Conservation (phyloP, 148 eudicot species). For the Agrostemma githago region DNA sequence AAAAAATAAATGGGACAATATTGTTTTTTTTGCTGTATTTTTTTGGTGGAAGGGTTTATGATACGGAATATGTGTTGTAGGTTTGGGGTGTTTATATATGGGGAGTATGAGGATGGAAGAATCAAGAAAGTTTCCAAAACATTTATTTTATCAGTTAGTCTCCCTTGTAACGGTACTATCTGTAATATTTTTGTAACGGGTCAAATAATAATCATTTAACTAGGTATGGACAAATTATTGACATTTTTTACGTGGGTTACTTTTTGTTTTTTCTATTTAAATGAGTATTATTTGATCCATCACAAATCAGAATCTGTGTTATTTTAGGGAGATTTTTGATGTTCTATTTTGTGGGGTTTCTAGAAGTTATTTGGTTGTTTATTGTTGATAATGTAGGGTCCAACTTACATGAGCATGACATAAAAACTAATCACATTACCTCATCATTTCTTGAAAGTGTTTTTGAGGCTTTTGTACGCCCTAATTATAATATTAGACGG, state of each 20-base stretch:
- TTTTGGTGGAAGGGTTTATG: not conserved
- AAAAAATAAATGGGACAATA: not conserved
- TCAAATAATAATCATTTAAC: too few relatives aligned
- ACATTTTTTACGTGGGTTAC: too few relatives aligned
- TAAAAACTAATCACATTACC: not conserved
- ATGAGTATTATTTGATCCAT: too few relatives aligned
- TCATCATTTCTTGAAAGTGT: too few relatives aligned
- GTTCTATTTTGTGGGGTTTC: constrained; percentile 17
- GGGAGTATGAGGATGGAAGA: not conserved
- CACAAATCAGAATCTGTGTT: too few relatives aligned
- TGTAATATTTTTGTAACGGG: too few relatives aligned
- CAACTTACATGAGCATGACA: constrained; percentile 13
- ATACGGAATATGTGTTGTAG: not conserved
- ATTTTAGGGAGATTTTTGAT: not conserved
- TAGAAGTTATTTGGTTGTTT: constrained; percentile 14
- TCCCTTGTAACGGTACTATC: too few relatives aligned
- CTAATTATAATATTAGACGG: too few relatives aligned
- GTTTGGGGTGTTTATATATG: constrained; percentile 7
- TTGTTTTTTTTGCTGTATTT: not conserved
- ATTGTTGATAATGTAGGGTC: not conserved
- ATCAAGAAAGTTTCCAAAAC: constrained; percentile 8
- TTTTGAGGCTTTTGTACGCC: too few relatives aligned
- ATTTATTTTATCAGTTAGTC: too few relatives aligned
- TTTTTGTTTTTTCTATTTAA: too few relatives aligned
- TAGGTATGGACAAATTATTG: too few relatives aligned